Base-by-base conservation (phyloP, 2,329 filamentous ascomycete genomes). In the Aspergillus arachidicola region DNA sequence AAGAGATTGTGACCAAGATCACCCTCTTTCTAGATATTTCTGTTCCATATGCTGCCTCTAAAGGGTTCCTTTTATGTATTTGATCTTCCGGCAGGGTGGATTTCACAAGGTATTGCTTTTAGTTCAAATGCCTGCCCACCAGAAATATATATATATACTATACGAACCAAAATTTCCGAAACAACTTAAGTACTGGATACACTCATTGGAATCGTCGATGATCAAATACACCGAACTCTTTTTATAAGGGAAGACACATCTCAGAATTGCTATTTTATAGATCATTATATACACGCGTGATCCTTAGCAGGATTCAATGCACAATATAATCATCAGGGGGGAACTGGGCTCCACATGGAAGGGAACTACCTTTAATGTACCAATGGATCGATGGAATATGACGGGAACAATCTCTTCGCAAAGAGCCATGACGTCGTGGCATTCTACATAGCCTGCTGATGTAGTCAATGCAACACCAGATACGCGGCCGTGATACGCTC, bases 111-210 rank as follows among this genome's bases (percentile, higher is more conserved):
- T 7, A 6, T 36, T 7, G 0, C 32, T 34, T 34, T 36, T 3
- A 36, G 34, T 16, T 36, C 34, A 16, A 36, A 1, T 16, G 1
- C 14, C 0, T 36, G 34, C 6, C 12, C 14, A 16, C 5, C 3
- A 36, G 1, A 36, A 16, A 36, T 6, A 36, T 36, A 36, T 36
- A 36, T 36, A 36, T 36, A 6, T 6, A 36, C 14, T 14, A 6
- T 16, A 36, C 1, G 0, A 36, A 16, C 1, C 2, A 16, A 16
- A 6, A 3, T 6, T 36, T 5, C 1, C 2, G 14, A 5, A 16
- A 36, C 14, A 32, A 4, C 10, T 32, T 11, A 6, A 16, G 0
- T 6, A 7, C 14, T 16, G 14, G 12, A 16, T 36, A 36, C 6
- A 3, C 5, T 7, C 34, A 14, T 36, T 16, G 2, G 0, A 16